These are phyloP conservation scores for Colletotrichum sp. DNA, from an alignment of 2,329 filamentous ascomycete genomes.

Conservation along the genomic window DNA sequence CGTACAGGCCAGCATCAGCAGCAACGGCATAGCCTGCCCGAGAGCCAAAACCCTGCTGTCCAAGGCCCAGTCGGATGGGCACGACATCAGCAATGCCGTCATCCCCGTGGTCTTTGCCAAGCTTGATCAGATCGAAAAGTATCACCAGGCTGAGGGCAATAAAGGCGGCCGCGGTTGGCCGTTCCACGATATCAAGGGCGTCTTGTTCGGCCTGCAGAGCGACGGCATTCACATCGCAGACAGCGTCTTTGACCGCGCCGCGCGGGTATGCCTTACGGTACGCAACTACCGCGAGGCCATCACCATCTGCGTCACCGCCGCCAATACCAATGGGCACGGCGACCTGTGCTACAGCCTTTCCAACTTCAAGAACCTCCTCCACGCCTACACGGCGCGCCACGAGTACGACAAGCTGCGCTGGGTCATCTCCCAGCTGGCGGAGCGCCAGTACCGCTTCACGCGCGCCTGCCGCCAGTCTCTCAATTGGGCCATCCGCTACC, in stretches of 20 bases:
- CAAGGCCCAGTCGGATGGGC: slow-evolving; percentile 41
- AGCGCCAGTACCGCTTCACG: slow-evolving; percentile 8
- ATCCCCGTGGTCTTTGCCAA: slow-evolving; percentile 43
- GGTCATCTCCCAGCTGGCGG: slow-evolving; percentile 28
- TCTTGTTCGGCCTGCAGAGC: slow-evolving; percentile 30
- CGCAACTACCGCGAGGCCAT: slow-evolving; percentile 35
- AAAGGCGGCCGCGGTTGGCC: neutral
- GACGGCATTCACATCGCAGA: slow-evolving; percentile 37
- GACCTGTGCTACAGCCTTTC: slow-evolving; percentile 39
- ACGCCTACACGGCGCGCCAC: slow-evolving; percentile 33
- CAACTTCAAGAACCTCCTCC: slow-evolving; percentile 43
- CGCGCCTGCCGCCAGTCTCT: slow-evolving; percentile 4
- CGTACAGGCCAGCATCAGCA: slow-evolving; percentile 46
- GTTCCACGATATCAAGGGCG: slow-evolving; percentile 1
- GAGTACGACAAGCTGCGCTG: slow-evolving; percentile 33
- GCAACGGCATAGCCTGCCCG: slow-evolving; percentile 30
- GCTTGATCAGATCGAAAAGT: slow-evolving; percentile 36
- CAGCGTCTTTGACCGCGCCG: slow-evolving; percentile 40
- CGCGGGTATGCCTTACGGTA: slow-evolving; percentile 31
- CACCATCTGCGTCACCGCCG: slow-evolving; percentile 39
- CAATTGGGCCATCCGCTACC: slow-evolving; percentile 13
- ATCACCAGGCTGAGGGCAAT: slow-evolving; percentile 5
- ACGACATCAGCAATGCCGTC: slow-evolving; percentile 45
- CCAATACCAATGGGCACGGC: slow-evolving; percentile 39
- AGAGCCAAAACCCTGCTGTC: slow-evolving; percentile 44